Evolutionary conservation across 1,139 yeast species (phyloP), one percentile per base, ranked within the genome.

Genomic region (Zygosaccharomyces pseudobailii): DNA sequence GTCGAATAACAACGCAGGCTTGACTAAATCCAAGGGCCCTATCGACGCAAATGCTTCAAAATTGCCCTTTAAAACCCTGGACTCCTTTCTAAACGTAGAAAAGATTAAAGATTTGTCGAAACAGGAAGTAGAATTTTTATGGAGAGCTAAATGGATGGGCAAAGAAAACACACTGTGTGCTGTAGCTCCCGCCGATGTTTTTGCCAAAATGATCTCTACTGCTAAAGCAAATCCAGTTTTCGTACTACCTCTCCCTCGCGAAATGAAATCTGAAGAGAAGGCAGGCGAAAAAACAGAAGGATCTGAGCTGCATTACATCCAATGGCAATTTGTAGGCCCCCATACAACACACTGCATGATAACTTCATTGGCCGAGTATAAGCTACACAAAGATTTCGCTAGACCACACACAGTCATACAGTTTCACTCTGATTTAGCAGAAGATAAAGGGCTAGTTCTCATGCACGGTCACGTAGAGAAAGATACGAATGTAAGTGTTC

Each of bases 381-480:
- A 92, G 66, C 76, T 89, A 34, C 97, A 92, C 63, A 81, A 80
- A 52, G 97, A 90, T 62, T 94, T 75, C 67, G 96, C 98, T 9
- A 83, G 87, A 61, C 98, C 98, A 1, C 98, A 94, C 65, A 89
- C 97, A 1, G 87, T 96, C 0, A 71, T 92, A 54, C 80, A 82
- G 67, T 86, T 92, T 74, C 97, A 92, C 69, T 80, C 83, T 46
- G 97, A 94, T 48, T 70, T 92, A 46, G 72, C 75, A 5, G 73
- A 76, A 0, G 74, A 75, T 19, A 84, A 86, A 56, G 81, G 75
- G 1, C 52, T 87, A 3, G 90, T 87, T 0, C 72, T 94, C 56
- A 87, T 90, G 95, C 89, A 89, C 58, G 96, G 97, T 0, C 76
- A 76, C 24, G 82, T 89, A 6, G 96, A 90, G 61, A 71, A 73